These are phyloP conservation scores for Calonectria pseudoreteaudii DNA, from an alignment of 2,329 filamentous ascomycete species.

Conservation along the genomic window DNA sequence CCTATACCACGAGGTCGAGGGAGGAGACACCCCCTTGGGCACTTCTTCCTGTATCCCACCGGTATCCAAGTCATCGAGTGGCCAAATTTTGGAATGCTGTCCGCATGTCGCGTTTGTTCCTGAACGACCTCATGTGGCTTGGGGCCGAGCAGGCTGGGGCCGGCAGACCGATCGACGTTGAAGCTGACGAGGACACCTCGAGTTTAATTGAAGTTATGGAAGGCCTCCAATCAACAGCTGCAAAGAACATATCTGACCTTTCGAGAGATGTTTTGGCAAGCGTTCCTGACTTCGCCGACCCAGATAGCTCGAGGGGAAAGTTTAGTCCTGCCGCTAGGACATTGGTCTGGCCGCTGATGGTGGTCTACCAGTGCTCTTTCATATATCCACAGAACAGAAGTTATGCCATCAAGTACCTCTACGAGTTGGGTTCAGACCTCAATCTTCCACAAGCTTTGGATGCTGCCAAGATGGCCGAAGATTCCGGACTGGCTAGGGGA, in stretches of 20 bases:
- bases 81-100: slow-evolving; percentile 42
- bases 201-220: neutral
- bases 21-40: slow-evolving; percentile 24
- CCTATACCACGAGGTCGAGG: slow-evolving; percentile 5
- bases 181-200: neutral
- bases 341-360: neutral
- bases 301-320: neutral
- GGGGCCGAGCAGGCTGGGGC: neutral
- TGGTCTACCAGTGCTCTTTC: neutral
- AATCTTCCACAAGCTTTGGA: neutral
- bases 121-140: slow-evolving; percentile 26
- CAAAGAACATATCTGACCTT: neutral
- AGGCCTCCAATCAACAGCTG: neutral
- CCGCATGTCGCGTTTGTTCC: slow-evolving; percentile 40
- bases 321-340: neutral
- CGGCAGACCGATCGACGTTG: neutral
- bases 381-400: neutral
- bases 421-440: neutral
- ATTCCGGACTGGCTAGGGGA: neutral
- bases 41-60: slow-evolving; percentile 28
- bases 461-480: neutral
- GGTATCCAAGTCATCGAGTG: slow-evolving; percentile 33
- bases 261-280: neutral
- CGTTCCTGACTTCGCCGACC: neutral
- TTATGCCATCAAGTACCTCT: neutral